Conservation (phyloP, 176 grass and related monocot genomes). For the Lolium rigidum region DNA sequence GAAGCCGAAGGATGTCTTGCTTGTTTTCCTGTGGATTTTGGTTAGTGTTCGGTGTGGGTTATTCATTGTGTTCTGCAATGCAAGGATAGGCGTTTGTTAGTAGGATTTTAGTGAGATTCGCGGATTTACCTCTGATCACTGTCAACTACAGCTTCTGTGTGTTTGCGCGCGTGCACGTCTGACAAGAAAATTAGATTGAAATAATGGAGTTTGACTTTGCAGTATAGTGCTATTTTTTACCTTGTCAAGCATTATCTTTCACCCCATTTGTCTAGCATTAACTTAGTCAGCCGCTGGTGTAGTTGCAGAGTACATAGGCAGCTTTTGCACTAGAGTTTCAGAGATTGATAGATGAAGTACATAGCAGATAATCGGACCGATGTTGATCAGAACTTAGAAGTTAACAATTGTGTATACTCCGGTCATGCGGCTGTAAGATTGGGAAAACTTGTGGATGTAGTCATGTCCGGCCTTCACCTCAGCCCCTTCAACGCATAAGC, state of each 20-base stretch:
- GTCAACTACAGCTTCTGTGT: background rate
- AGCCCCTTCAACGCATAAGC: too few species aligned
- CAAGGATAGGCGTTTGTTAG: background rate
- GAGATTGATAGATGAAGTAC: background rate
- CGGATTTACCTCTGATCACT: background rate
- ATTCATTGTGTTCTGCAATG: background rate
- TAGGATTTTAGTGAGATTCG: background rate
- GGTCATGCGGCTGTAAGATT: background rate
- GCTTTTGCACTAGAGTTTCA: background rate
- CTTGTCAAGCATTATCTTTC: background rate
- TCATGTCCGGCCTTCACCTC: too few species aligned
- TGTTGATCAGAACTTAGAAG: background rate
- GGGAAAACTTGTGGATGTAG: background rate
- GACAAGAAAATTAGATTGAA: background rate
- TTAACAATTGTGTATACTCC: background rate
- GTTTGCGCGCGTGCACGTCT: background rate
- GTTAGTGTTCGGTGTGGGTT: background rate
- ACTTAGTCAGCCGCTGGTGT: background rate
- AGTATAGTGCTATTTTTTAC: slow-evolving; percentile 7
- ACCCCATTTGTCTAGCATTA: background rate
- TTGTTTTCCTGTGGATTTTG: background rate
- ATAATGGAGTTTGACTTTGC: background rate
- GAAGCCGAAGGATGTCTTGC: background rate
- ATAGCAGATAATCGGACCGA: background rate
- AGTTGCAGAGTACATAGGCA: background rate